Evolutionary conservation across 805 yeast genomes (phyloP), one percentile per base, ranked within the genome.

Genomic region (Maudiozyma barnettii): DNA sequence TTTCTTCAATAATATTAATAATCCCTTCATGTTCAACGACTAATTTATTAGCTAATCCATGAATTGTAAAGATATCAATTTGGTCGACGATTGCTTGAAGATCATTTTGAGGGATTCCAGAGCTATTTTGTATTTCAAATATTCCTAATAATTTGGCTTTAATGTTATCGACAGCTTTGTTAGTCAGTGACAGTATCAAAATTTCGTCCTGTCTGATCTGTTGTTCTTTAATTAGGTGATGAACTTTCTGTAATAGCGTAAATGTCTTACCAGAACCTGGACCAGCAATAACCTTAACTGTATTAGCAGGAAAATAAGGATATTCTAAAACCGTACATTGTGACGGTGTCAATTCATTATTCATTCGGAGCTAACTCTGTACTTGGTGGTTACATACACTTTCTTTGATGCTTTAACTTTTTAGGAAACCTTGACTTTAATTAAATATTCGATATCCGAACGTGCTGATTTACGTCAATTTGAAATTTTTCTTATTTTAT

Each of bases 221-320:
- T 2, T 62, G 62, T 12, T 65, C 49, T 1, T 59, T 50, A 4
- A 82, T 55, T 51, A 80, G 51, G 49, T 73, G 67, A 2, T 75
- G 75, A 0, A 83, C 69, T 49, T 84, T 69, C 29, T 72, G 67
- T 4, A 78, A 73, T 29, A 83, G 54, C 0, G 88, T 81, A 31
- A 68, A 66, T 0, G 89, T 81, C 56, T 83, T 83, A 2, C 91
- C 90, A 8, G 84, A 75, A 4, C 90, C 89, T 0, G 90, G 88
- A 0, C 88, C 88, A 0, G 89, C 84, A 8, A 71, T 66, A 1
- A 83, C 69, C 35, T 76, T 69, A 5, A 83, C 60, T 0, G 81
- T 63, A 7, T 70, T 63, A 16, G 66, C 59, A 7, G 69, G 66
- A 5, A 49, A 57, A 5, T 67, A 59, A 1, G 79, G 76, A 47